These are phyloP conservation scores for Candida rishiriensis DNA, from an alignment of 805 yeast species.

Conservation along the genomic window DNA sequence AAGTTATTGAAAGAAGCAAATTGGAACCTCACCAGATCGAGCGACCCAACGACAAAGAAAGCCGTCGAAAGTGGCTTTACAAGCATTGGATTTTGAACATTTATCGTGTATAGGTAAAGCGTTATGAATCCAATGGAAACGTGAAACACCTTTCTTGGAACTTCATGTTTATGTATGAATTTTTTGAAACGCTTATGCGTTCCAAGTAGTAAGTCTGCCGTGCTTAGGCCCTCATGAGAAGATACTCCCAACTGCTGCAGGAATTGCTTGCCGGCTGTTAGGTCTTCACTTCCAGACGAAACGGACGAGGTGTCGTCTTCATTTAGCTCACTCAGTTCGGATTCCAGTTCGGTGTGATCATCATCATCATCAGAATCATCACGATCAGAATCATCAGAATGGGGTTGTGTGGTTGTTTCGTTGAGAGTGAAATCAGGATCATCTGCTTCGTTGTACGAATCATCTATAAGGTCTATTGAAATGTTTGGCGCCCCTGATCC, in stretches of 20 bases:
- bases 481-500: constrained; percentile 3
- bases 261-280: not conserved
- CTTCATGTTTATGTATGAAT: constrained; percentile 61
- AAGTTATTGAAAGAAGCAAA: constrained; percentile 56
- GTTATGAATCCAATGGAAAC: constrained; percentile 85
- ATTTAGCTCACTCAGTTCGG: constrained; percentile 13
- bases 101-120: constrained; percentile 62
- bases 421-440: constrained; percentile 26
- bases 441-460: constrained; percentile 22
- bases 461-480: constrained; percentile 13
- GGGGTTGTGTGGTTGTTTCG: constrained; percentile 2
- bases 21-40: constrained; percentile 67
- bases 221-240: constrained; percentile 10
- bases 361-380: constrained; percentile 11
- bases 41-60: constrained; percentile 49
- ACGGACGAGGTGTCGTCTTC: constrained; percentile 12
- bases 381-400: constrained; percentile 3
- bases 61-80: constrained; percentile 53
- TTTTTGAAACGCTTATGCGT: constrained; percentile 27
- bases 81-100: constrained; percentile 52
- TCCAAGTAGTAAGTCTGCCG: constrained; percentile 20
- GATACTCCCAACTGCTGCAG: not conserved
- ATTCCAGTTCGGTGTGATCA: constrained; percentile 10
- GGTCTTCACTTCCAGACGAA: constrained; percentile 9
- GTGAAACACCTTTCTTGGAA: constrained; percentile 85